A percentile compares a stretch with the other conserved stretches of the same genome.
These are phyloP conservation scores for Collybia sp. DNA, from an alignment of 768 basidiomycete genomes.

Conservation along the genomic window DNA sequence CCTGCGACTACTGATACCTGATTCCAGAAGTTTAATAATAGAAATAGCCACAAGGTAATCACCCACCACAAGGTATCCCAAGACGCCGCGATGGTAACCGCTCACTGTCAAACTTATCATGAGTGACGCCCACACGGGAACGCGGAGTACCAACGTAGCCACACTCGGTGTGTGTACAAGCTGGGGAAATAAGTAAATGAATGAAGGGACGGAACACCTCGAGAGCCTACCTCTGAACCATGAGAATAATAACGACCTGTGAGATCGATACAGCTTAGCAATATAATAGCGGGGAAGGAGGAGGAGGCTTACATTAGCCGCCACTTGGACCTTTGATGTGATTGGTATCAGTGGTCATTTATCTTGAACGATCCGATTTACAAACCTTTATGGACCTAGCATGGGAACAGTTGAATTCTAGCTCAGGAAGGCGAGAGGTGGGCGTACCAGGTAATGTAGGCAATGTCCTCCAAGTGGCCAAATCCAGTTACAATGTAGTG, in stretches of 20 bases:
- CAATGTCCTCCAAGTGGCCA: constrained; percentile 20
- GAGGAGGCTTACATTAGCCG: constrained; percentile 30
- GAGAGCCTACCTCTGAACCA: constrained; percentile 33
- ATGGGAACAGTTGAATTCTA: not conserved
- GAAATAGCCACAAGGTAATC: not conserved
- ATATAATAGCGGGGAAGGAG: not conserved
- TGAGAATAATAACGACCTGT: constrained; percentile 35
- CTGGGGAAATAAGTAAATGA: constrained; percentile 14
- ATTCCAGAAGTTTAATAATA: not conserved
- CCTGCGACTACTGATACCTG: constrained; percentile 28
- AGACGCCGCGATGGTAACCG: constrained; percentile 29
- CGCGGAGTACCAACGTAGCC: constrained; percentile 34
- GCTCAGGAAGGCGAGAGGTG: not conserved
- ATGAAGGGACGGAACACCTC: constrained; percentile 8
- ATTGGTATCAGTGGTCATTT: constrained; percentile 1
- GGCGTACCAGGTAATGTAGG: constrained; percentile 24
- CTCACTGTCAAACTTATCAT: constrained; percentile 17
- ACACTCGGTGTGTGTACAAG: constrained; percentile 40
- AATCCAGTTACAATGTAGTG: constrained; percentile 30
- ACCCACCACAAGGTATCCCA: constrained; percentile 31
- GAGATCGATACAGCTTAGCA: not conserved
- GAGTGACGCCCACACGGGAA: not conserved
- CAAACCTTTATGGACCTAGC: constrained; percentile 20
- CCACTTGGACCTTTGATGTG: constrained; percentile 30
- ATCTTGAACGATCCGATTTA: not conserved